Percentiles rank a stretch among this genome's conserved stretches.
phyloP scores from a whole-genome alignment of 495 filamentous ascomycete species.

The Penicillium atrosanguineum region DNA sequence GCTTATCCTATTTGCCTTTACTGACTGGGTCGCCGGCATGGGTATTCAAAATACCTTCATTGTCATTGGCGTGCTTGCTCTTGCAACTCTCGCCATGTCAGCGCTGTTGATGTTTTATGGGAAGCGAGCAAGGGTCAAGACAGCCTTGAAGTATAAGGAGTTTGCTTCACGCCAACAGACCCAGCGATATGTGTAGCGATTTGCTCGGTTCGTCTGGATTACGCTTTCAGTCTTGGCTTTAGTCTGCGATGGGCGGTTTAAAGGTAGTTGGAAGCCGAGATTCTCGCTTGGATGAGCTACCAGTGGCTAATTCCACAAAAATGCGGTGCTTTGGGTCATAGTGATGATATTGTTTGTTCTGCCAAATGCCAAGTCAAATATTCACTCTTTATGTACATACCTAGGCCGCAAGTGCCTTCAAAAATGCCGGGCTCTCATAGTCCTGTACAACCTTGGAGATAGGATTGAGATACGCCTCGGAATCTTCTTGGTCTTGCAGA shows the following conservation, averaged over 20 bases:
- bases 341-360: background rate
- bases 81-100: constrained; percentile 9
- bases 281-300: too few relatives aligned
- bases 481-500: constrained; percentile 35
- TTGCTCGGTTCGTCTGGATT: too few relatives aligned
- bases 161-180: constrained; percentile 7
- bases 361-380: background rate
- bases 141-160: constrained; percentile 10
- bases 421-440: constrained; percentile 51
- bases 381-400: background rate
- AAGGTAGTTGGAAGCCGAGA: too few relatives aligned
- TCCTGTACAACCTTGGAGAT: constrained; percentile 54
- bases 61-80: constrained; percentile 10
- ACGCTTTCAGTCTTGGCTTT: too few relatives aligned
- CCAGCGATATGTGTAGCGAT: background rate
- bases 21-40: constrained; percentile 14
- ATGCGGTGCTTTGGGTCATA: background rate
- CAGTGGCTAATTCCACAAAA: background rate
- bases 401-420: constrained; percentile 29
- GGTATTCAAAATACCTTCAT: constrained; percentile 21
- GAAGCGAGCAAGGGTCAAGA: constrained; percentile 9
- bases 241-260: too few relatives aligned
- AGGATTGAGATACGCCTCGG: constrained; percentile 42
- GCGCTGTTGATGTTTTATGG: constrained; percentile 13
- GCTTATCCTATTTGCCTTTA: constrained; percentile 14